Percentiles rank a stretch among this genome's conserved stretches.
These are phyloP conservation scores for Phalaenopsis hybrid DNA, from an alignment of 116 monocot genomes.

Conservation along the genomic window DNA sequence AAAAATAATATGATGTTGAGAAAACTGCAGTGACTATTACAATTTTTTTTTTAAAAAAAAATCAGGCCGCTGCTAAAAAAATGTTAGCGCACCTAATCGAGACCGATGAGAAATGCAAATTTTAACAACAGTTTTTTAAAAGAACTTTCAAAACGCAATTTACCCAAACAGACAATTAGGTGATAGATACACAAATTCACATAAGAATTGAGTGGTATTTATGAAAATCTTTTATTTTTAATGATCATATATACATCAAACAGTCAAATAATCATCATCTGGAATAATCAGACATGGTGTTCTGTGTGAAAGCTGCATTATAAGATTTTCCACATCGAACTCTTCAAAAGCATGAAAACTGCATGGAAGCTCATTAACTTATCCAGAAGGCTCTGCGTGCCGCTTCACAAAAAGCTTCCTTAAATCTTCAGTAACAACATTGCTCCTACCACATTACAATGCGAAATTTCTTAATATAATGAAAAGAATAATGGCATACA, in stretches of 20 bases:
- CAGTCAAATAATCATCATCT: neutral
- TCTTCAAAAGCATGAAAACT: neutral
- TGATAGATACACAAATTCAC: no score
- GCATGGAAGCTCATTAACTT: neutral
- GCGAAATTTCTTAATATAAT: neutral
- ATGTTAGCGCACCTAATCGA: no score
- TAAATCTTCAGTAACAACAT: constrained; percentile 54
- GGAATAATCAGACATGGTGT: neutral
- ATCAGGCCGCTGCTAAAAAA: no score
- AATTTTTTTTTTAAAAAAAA: no score
- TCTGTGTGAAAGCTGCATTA: neutral
- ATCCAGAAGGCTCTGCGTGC: neutral
- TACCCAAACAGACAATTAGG: no score
- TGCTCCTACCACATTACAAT: constrained; percentile 35
- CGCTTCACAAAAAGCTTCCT: constrained; percentile 36
- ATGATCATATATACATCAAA: neutral
- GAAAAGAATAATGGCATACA: neutral
- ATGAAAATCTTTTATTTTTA: neutral
- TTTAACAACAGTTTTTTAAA: no score
- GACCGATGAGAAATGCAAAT: no score
- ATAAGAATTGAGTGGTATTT: no score
- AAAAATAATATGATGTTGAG: no score
- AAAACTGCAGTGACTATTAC: no score
- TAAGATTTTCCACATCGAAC: neutral
- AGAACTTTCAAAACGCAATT: no score